Evolutionary conservation across 2,329 filamentous ascomycete species (phyloP).

Genomic region (Colletotrichum salicis): DNA sequence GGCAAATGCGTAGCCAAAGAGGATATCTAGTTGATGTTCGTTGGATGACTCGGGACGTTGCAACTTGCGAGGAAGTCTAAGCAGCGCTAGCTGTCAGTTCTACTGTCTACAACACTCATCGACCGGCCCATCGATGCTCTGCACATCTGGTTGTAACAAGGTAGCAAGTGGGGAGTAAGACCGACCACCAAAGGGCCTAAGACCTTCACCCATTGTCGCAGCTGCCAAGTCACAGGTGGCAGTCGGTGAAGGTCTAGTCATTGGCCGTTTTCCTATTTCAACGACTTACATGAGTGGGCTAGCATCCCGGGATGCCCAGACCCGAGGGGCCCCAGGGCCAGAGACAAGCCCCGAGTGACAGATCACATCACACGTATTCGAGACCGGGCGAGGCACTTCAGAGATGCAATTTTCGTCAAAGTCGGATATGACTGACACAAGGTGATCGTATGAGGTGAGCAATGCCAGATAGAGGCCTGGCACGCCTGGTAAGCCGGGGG

Average conservation of each 20-base stretch:
- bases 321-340: background rate
- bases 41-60: background rate
- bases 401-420: background rate
- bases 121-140: background rate
- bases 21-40: background rate
- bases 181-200: background rate
- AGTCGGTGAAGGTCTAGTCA: constrained; percentile 27
- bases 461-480: background rate
- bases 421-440: background rate
- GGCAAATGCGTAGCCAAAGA: background rate
- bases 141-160: background rate
- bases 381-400: background rate
- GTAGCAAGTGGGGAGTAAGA: background rate
- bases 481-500: background rate
- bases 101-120: background rate
- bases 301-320: constrained; percentile 7
- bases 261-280: constrained; percentile 23
- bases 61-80: background rate
- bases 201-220: background rate
- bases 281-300: constrained; percentile 30
- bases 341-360: constrained; percentile 14
- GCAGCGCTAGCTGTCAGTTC: background rate
- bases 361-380: constrained; percentile 12
- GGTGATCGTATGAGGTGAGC: background rate
- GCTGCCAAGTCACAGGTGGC: constrained; percentile 25